Base-by-base conservation (phyloP, 495 filamentous ascomycete genomes). In the Podospora didyma region DNA sequence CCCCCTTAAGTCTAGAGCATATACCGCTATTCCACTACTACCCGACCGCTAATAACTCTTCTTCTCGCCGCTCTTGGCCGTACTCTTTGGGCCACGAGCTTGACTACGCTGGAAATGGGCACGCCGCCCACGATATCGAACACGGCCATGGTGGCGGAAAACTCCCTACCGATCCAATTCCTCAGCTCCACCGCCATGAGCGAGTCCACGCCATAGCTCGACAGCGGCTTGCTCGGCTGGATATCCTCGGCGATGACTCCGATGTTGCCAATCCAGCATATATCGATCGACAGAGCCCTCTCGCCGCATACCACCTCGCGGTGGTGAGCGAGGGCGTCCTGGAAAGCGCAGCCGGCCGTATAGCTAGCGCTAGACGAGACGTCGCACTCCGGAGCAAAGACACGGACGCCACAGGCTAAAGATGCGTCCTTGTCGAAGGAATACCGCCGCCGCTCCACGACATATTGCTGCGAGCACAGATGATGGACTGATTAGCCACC, bases 161-260 rank as follows among this genome's bases (percentile, higher is more conserved):
- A 65, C 53, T 81, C 77, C 31, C 69, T 74, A 1, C 69, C 57
- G 35, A 83, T 76, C 74, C 76, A 86, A 34, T 79, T 82, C 0
- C 82, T 71, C 19, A 85, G 54, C 59, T 86, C 83, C 16, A 85
- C 77, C 1, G 82, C 82, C 28, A 81, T 69, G 17, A 86, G 67
- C 0, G 79, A 83, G 56, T 86, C 82, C 1, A 85, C 71, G 1
- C 81, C 80, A 58, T 78, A 78, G 14, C 62, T 59, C 0, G 64
- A 57, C 5, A 81, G 61, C 16, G 70, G 71, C 60, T 69, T 70
- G 31, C 50, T 50, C 1, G 63, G 46, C 39, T 79, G 70, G 10
- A 78, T 62, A 14, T 74, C 69, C 11, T 73, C 68, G 26, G 65
- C 65, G 19, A 70, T 54, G 39, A 69, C 58, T 41, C 75, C 72